Conservation (phyloP, 2,329 filamentous ascomycete genomes). For the Fusarium nelsonii region DNA sequence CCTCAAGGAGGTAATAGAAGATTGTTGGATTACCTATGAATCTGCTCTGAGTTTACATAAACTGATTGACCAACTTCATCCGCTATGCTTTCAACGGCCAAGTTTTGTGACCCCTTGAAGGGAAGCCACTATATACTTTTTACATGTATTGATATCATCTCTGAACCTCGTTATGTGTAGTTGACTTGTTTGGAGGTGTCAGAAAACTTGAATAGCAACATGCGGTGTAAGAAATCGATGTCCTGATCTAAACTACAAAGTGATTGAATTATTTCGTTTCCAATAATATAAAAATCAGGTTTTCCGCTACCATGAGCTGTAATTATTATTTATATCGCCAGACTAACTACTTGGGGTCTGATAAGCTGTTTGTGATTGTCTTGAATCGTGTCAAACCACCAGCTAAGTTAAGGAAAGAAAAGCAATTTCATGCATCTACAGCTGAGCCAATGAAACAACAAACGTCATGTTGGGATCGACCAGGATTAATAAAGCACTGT, state of each 20-base stretch:
- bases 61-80: background rate
- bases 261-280: background rate
- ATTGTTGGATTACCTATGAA: background rate
- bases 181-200: too few relatives aligned
- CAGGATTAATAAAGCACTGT: background rate
- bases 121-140: background rate
- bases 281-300: background rate
- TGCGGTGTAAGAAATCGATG: background rate
- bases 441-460: conserved; percentile 30
- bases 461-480: conserved; percentile 30
- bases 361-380: background rate
- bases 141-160: background rate
- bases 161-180: background rate
- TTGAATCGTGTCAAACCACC: conserved; percentile 16
- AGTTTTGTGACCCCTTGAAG: background rate
- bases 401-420: background rate
- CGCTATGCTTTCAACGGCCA: background rate
- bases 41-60: background rate
- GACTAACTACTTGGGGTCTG: background rate
- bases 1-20: background rate
- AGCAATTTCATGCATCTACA: conserved; percentile 25
- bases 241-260: background rate
- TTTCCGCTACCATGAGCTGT: background rate
- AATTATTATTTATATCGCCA: background rate
- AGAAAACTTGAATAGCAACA: too few relatives aligned